These are phyloP conservation scores for Crepidotus variabilis DNA, from an alignment of 768 basidiomycete genomes.

Conservation along the genomic window DNA sequence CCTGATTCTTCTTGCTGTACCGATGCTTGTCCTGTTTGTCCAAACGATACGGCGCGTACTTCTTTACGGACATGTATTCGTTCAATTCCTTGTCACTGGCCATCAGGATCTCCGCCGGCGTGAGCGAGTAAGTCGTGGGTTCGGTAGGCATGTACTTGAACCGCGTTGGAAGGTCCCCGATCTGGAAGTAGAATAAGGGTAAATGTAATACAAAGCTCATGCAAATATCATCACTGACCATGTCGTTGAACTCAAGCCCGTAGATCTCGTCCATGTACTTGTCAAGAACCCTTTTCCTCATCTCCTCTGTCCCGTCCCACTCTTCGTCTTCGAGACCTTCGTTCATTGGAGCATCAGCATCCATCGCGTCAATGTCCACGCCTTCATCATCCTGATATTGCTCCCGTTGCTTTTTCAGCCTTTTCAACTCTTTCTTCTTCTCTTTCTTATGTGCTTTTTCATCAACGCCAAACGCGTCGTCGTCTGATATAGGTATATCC, in stretches of 20 bases:
- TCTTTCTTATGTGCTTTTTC: slow-evolving; percentile 14
- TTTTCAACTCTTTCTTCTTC: slow-evolving; percentile 31
- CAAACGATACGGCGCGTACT: slow-evolving; percentile 85
- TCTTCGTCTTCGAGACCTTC: slow-evolving; percentile 55
- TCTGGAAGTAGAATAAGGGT: slow-evolving; percentile 38
- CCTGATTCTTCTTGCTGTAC: slow-evolving; percentile 63
- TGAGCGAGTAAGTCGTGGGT: slow-evolving; percentile 61
- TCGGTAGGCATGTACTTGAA: slow-evolving; percentile 86
- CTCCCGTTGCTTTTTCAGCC: slow-evolving; percentile 54
- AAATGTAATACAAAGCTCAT: not conserved
- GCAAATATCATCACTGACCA: slow-evolving; percentile 49
- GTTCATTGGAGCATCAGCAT: slow-evolving; percentile 34
- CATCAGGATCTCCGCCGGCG: slow-evolving; percentile 82
- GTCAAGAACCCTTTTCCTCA: slow-evolving; percentile 78
- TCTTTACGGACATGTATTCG: slow-evolving; percentile 84
- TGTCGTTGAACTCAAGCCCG: slow-evolving; percentile 91
- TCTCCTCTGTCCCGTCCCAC: slow-evolving; percentile 89
- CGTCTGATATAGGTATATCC: slow-evolving; percentile 47
- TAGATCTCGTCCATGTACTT: slow-evolving; percentile 92
- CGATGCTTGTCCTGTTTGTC: slow-evolving; percentile 34
- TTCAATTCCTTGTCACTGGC: slow-evolving; percentile 94
- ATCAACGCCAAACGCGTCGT: slow-evolving; percentile 22
- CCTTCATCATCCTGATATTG: slow-evolving; percentile 43
- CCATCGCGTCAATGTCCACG: slow-evolving; percentile 56
- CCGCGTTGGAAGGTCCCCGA: slow-evolving; percentile 85